Percentiles rank a stretch among this genome's conserved stretches.
Evolutionary conservation across 768 basidiomycete species (phyloP).

Genomic region (Serendipita indica): DNA sequence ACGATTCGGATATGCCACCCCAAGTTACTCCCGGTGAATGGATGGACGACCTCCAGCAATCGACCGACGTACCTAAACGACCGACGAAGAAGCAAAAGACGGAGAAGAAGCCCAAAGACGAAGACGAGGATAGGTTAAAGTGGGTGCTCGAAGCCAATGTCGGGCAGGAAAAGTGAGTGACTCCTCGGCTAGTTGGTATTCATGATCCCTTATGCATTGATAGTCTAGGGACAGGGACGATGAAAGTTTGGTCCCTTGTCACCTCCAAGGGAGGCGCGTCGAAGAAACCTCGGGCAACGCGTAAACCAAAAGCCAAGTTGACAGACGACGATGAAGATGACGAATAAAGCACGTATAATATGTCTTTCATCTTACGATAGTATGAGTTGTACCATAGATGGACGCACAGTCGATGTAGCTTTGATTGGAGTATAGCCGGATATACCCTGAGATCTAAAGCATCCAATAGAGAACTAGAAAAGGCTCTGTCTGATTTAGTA

Average conservation of each 20-base stretch:
- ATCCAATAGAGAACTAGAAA: no score
- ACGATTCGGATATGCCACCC: neutral
- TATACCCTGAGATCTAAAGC: no score
- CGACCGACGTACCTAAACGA: conserved; percentile 10
- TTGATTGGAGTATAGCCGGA: no score
- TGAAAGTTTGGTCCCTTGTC: conserved; percentile 24
- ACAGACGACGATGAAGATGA: no score
- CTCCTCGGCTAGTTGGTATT: conserved; percentile 16
- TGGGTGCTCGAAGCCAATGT: conserved; percentile 9
- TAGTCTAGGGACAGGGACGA: conserved; percentile 23
- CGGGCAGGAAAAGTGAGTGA: conserved; percentile 13
- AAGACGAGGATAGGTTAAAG: conserved; percentile 8
- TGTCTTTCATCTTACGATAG: no score
- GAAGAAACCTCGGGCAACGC: no score
- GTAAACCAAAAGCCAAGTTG: no score
- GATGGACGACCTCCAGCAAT: neutral
- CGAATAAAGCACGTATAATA: no score
- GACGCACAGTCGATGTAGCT: no score
- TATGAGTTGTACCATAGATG: no score
- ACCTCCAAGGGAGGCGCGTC: no score
- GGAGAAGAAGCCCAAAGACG: neutral
- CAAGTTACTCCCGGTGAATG: neutral
- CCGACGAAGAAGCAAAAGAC: conserved; percentile 1
- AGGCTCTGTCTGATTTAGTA: no score
- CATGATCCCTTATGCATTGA: conserved; percentile 9